Evolutionary conservation across 2,329 filamentous ascomycete species (phyloP), one percentile per base, ranked within the genome.

Genomic region (Trichoderma lentiforme): DNA sequence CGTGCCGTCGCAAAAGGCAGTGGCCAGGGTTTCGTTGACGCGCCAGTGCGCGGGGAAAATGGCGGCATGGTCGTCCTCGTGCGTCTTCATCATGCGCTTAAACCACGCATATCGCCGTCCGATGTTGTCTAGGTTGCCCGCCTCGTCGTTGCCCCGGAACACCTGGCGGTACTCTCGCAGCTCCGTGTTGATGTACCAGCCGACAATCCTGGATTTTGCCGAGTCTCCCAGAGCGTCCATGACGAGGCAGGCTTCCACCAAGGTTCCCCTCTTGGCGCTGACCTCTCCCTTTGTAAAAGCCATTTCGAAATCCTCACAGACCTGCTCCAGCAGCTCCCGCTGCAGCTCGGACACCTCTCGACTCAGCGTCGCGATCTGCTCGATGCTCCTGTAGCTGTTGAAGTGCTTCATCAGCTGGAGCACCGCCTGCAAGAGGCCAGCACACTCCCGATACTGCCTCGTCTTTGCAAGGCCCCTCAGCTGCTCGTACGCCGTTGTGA

Each of bases 401-500:
- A 99, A 99, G 83, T 99, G 95, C 76, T 93, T 93, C 93, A 98
- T 98, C 60, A 99, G 90, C 87, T 99, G 96, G 72, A 99, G 89
- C 36, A 99, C 96, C 11, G 96, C 96, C 83, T 97, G 94, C 71
- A 99, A 86, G 73, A 99, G 86, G 77, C 97, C 94, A 18, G 95
- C 95, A 79, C 96, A 98, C 81, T 99, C 96, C 74, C 93, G 88
- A 81, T 99, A 99, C 81, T 99, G 96, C 71, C 95, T 87, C 43
- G 92, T 92, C 82, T 93, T 93, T 75, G 93, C 92, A 75, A 98
- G 85, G 3, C 90, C 93, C 72, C 93, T 89, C 72, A 99, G 86
- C 83, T 99, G 96, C 80, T 98, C 96, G 82, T 98, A 99, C n/a
- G 96, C 96, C 4, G 96, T 98, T 6, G 96, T 98, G 79, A 99